A percentile compares a stretch with the other conserved stretches of the same genome.
Conservation (phyloP, 306 rosid species). For the Medicago lupulina region DNA sequence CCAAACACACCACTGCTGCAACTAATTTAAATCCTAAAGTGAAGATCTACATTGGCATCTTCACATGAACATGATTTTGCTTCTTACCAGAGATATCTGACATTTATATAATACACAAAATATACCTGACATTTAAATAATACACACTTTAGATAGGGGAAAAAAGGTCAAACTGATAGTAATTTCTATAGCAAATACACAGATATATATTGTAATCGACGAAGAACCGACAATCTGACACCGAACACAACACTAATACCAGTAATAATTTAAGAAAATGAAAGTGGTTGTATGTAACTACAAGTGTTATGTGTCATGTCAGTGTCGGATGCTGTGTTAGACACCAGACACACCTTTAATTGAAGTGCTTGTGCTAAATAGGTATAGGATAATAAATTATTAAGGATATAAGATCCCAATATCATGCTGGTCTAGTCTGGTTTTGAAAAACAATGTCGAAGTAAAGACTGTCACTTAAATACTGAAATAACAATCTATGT, state of each 20-base stretch:
- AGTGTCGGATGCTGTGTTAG: neutral
- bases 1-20: slow-evolving; percentile 28
- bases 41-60: slow-evolving; percentile 41
- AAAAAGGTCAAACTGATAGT: neutral
- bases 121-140: slow-evolving; percentile 40
- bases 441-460: neutral
- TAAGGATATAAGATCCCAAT: neutral
- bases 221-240: too few relatives aligned
- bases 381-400: neutral
- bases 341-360: neutral
- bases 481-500: neutral
- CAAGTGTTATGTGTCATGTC: neutral
- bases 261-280: neutral
- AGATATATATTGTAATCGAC: neutral
- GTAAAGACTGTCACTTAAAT: neutral
- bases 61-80: slow-evolving; percentile 22
- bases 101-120: neutral
- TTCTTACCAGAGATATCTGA: slow-evolving; percentile 44
- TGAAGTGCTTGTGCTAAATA: neutral
- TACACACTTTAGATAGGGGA: neutral
- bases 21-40: slow-evolving; percentile 27
- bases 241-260: neutral
- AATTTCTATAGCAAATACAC: slow-evolving; percentile 27
- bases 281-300: neutral
- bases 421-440: neutral